A percentile compares a stretch with the other conserved stretches of the same genome.
Evolutionary conservation across 495 filamentous ascomycete genomes (phyloP).

Genomic region (Pseudomonodictys pantanalensis): DNA sequence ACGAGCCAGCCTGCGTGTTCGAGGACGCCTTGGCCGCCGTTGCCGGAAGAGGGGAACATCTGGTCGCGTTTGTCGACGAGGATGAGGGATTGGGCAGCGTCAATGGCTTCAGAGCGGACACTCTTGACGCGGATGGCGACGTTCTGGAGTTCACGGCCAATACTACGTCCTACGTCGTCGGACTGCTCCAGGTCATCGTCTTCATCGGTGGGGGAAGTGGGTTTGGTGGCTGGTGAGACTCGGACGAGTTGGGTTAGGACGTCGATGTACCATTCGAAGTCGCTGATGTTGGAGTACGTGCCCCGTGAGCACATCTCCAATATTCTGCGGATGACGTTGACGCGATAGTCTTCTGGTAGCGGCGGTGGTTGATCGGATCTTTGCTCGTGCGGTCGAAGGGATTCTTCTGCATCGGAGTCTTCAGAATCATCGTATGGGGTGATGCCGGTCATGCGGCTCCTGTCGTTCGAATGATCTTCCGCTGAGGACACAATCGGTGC

Average conservation of each 20-base stretch:
- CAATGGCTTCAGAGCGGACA: slow-evolving; percentile 70
- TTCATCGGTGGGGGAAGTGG: slow-evolving; percentile 15
- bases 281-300: slow-evolving; percentile 77
- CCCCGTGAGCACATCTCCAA: slow-evolving; percentile 87
- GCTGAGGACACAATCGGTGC: slow-evolving; percentile 44
- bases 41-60: slow-evolving; percentile 48
- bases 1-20: slow-evolving; percentile 75
- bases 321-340: slow-evolving; percentile 74
- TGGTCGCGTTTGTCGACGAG: slow-evolving; percentile 49
- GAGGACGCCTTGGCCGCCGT: slow-evolving; percentile 59
- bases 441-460: slow-evolving; percentile 36
- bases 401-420: slow-evolving; percentile 56
- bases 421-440: slow-evolving; percentile 52
- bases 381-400: slow-evolving; percentile 38
- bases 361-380: slow-evolving; percentile 39
- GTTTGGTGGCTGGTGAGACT: slow-evolving; percentile 51
- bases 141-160: slow-evolving; percentile 82
- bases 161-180: slow-evolving; percentile 61
- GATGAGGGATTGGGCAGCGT: slow-evolving; percentile 76
- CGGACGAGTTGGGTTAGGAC: slow-evolving; percentile 76
- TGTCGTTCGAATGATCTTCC: slow-evolving; percentile 40
- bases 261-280: slow-evolving; percentile 97
- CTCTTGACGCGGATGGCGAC: slow-evolving; percentile 87
- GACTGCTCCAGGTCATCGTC: slow-evolving; percentile 21
- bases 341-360: slow-evolving; percentile 77